Percentiles rank a stretch among this genome's conserved stretches.
Evolutionary conservation across 2,329 filamentous ascomycete genomes (phyloP).

Genomic region (Cadophora sp.): DNA sequence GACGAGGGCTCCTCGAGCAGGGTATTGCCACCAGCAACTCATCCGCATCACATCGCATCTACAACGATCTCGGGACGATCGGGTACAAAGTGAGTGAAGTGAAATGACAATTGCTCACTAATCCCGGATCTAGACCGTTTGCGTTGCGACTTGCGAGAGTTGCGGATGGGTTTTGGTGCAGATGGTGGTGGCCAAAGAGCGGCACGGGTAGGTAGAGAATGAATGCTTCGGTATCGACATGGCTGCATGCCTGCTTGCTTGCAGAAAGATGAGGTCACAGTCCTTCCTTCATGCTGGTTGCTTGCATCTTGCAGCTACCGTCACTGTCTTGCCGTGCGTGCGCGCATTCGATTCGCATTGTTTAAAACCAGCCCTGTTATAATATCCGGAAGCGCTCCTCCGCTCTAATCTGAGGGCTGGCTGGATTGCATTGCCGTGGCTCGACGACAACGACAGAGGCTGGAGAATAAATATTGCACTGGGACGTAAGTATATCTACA

Average conservation of each 20-base stretch:
- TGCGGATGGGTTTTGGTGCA: not conserved
- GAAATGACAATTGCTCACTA: conserved; percentile 11
- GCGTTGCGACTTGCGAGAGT: not conserved
- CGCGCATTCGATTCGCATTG: not conserved
- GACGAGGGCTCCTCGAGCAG: no score
- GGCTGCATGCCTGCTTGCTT: not conserved
- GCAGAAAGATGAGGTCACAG: not conserved
- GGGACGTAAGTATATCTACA: not conserved
- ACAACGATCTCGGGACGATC: not conserved
- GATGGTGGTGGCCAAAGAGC: not conserved
- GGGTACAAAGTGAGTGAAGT: not conserved
- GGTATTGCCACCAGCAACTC: no score
- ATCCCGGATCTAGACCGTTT: conserved; percentile 12
- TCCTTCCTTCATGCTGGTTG: not conserved
- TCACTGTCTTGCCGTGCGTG: not conserved
- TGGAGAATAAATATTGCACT: not conserved
- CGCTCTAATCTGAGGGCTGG: conserved; percentile 4
- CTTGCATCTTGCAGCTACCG: not conserved
- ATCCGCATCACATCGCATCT: no score
- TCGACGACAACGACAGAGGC: not conserved
- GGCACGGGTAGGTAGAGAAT: not conserved
- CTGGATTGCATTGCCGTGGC: not conserved
- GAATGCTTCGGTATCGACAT: no score
- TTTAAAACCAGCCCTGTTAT: conserved; percentile 3
- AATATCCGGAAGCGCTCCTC: conserved; percentile 7